A percentile compares a stretch with the other conserved stretches of the same genome.
Evolutionary conservation across 345 rosid genomes (phyloP).

Genomic region (Adansonia digitata): DNA sequence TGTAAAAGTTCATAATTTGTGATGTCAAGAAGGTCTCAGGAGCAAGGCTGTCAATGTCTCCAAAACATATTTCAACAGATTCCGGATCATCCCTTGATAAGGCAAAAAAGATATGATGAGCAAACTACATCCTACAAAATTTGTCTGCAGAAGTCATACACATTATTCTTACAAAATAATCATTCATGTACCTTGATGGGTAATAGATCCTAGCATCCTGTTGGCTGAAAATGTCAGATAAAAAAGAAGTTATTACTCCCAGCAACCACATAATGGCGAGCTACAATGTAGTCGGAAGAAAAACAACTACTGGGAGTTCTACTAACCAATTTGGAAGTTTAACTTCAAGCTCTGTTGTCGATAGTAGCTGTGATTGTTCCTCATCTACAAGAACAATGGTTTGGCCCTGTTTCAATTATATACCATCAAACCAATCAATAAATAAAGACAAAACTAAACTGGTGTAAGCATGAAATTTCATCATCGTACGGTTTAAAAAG

Average conservation of each 20-base stretch:
- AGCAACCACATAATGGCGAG: constrained; percentile 1
- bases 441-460: neutral
- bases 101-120: neutral
- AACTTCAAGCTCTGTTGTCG: constrained; percentile 24
- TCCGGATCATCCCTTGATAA: constrained; percentile 56
- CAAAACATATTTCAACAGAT: constrained; percentile 54
- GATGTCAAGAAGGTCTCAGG: constrained; percentile 67
- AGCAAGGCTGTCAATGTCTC: constrained; percentile 59
- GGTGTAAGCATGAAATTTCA: constrained; percentile 1
- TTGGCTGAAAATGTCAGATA: constrained; percentile 42
- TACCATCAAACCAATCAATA: neutral
- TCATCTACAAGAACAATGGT: constrained; percentile 71
- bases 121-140: neutral
- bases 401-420: constrained; percentile 30
- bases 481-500: neutral
- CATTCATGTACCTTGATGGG: constrained; percentile 61
- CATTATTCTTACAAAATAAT: neutral
- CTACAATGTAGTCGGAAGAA: constrained; percentile 3
- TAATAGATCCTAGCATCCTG: constrained; percentile 50
- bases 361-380: constrained; percentile 46
- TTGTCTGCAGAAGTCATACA: neutral
- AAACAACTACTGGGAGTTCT: neutral
- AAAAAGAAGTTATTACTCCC: constrained; percentile 16
- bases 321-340: constrained; percentile 53
- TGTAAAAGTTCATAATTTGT: constrained; percentile 78